Base-by-base conservation (phyloP, 768 basidiomycete genomes). In the Lactarius psammicola region DNA sequence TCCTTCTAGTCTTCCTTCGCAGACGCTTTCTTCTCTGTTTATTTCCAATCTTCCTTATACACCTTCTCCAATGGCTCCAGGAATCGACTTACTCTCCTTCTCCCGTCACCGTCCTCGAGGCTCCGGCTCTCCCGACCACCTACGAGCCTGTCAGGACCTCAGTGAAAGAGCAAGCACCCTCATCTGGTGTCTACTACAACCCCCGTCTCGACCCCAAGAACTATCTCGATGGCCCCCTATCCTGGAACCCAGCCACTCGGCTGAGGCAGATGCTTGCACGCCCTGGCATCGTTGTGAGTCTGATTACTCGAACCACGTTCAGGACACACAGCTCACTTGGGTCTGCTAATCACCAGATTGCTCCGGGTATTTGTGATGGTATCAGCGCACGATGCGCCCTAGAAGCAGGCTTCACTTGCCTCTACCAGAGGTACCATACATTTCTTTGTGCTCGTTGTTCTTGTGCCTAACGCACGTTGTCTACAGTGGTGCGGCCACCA, bases 361-460 rank as follows among this genome's bases (percentile, higher is more conserved):
- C 88, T 2, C 89, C 88, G n/a, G 89, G 89, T 51, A 86, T 90
- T 51, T 89, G 89, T 63, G 89, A 90, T 63, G 89, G 88, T 58
- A 91, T 92, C 71, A 89, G 87, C 70, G 89, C 89, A 11, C 82
- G 90, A 34, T 89, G 89, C 68, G 90, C 90, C 9, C 75, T 92
- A 8, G 90, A 92, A 76, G 88, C 89, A 42, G 90, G 90, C 23
- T 92, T 92, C 70, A 80, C 82, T 30, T 91, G 89, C 69, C 67
- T 91, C 63, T 92, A 92, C 74, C 90, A 91, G 76, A 90, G 86
- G 85, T 86, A 68, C 7, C 49, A 26, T 15, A 51, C 11, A 13
- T 51, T 2, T 26, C 23, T 18, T 59, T 30, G 20, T 2, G 28
- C 42, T 17, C 49, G 17, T 33, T 56, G 34, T 59, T 15, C 49